Percentiles rank a stretch among this genome's conserved stretches.
Conservation (phyloP, 2,329 filamentous ascomycete species). For the Talaromyces sp. region DNA sequence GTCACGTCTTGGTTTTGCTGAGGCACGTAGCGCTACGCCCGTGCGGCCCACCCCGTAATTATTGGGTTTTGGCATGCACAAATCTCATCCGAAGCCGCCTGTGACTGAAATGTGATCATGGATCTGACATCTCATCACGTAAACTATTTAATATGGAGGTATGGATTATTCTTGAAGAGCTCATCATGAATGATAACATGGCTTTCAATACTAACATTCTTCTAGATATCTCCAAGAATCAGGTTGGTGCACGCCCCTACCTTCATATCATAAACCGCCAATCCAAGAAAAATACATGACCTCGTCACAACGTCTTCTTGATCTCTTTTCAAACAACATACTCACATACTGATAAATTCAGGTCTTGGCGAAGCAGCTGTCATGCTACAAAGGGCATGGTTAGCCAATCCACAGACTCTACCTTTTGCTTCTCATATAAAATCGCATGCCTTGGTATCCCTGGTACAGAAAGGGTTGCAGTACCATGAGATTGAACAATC, state of each 20-base stretch:
- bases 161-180: slow-evolving; percentile 28
- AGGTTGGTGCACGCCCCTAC: slow-evolving; percentile 38
- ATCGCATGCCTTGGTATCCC: slow-evolving; percentile 56
- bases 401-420: slow-evolving; percentile 57
- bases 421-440: slow-evolving; percentile 59
- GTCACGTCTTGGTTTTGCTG: slow-evolving; percentile 7
- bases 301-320: not conserved
- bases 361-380: slow-evolving; percentile 58
- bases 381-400: slow-evolving; percentile 60
- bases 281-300: not conserved
- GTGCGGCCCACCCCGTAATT: slow-evolving; percentile 16
- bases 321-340: not conserved
- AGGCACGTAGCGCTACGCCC: slow-evolving; percentile 16
- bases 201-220: not conserved
- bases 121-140: slow-evolving; percentile 55
- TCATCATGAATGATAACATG: no score
- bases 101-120: slow-evolving; percentile 42
- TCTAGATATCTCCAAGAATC: slow-evolving; percentile 55
- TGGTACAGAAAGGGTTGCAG: slow-evolving; percentile 62
- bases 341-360: slow-evolving; percentile 29
- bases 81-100: slow-evolving; percentile 25
- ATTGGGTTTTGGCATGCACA: slow-evolving; percentile 25
- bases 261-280: slow-evolving; percentile 2
- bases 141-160: slow-evolving; percentile 68
- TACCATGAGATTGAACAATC: slow-evolving; percentile 51